Evolutionary conservation across 1,284 basidiomycete species (phyloP), one percentile per base, ranked within the genome.

Genomic region (Melampsora americana): DNA sequence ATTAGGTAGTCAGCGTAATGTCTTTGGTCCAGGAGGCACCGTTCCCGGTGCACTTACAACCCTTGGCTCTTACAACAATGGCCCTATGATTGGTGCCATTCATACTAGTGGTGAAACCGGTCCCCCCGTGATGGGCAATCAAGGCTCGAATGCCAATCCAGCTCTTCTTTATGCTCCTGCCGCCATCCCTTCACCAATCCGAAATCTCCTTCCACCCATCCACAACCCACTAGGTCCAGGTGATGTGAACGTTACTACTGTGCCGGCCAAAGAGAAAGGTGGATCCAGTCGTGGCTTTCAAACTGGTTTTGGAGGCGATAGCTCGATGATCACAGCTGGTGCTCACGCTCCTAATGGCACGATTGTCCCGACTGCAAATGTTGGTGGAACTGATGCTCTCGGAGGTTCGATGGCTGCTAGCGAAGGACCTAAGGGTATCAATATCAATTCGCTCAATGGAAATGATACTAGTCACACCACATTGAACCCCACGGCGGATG

Each of bases 191-290:
- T 7, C 11, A n/a, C 53, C 53, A 28, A 28, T 56, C 5, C n/a
- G n/a, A n/a, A 56, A n/a, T 23, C 53, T 56, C 28, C 28, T 56
- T n/a, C 53, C 53, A 28, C 53, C 53, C 28, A 28, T 56, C 53
- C 28, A 56, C 53, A 56, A n/a, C n/a, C 53, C 53, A 23, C 16
- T 56, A n/a, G 53, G 16, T 56, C n/a, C 53, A n/a, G 53, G 53
- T 6, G 28, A 56, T 28, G 53, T 56, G 1, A 56, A 56, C 14
- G 53, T 56, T 28, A 56, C 53, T 28, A 56, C 53, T 56, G 53
- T 56, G 7, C 53, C 53, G 9, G 53, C 53, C 53, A 56, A 28
- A n/a, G 53, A 56, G 53, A 56, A 56, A 28, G n/a, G n/a, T 56
- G 53, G 28, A 23, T 56, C 20, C 7, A 56, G 53, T 20, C 53